A percentile compares a stretch with the other conserved stretches of the same genome.
These are phyloP conservation scores for Tricholoma hemisulphureum DNA, from an alignment of 768 basidiomycete species.

Conservation along the genomic window DNA sequence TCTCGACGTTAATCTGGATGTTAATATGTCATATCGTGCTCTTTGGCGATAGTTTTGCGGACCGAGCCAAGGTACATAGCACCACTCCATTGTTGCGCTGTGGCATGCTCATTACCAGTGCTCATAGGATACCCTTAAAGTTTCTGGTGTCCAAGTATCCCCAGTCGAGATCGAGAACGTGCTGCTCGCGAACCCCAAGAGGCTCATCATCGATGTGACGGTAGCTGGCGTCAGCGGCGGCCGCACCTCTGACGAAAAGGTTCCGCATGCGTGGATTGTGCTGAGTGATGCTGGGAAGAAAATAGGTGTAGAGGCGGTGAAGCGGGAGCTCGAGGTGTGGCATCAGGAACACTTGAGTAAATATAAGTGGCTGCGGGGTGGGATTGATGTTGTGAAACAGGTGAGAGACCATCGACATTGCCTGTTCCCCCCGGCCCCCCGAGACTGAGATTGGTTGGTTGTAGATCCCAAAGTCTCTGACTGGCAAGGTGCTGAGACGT, in stretches of 20 bases:
- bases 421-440: too few relatives aligned
- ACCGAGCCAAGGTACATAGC: slow-evolving; percentile 61
- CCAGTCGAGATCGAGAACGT: slow-evolving; percentile 75
- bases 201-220: slow-evolving; percentile 60
- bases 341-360: slow-evolving; percentile 60
- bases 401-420: slow-evolving; percentile 47
- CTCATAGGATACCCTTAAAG: slow-evolving; percentile 75
- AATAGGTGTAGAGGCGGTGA: slow-evolving; percentile 40
- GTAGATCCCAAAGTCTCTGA: slow-evolving; percentile 73
- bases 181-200: slow-evolving; percentile 58
- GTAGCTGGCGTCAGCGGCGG: slow-evolving; percentile 77
- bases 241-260: slow-evolving; percentile 68
- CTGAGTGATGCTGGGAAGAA: slow-evolving; percentile 54
- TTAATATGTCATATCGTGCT: too few relatives aligned
- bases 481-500: slow-evolving; percentile 71
- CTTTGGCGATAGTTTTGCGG: slow-evolving; percentile 56
- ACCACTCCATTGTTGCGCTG: background rate
- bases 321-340: slow-evolving; percentile 58
- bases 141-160: slow-evolving; percentile 78
- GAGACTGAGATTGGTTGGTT: background rate
- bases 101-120: background rate
- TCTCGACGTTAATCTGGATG: background rate
- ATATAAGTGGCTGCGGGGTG: slow-evolving; percentile 77
- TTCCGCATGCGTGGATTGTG: slow-evolving; percentile 79
- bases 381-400: slow-evolving; percentile 66